phyloP scores from a whole-genome alignment of 352 stramenopile species.

The Phytophthora pisi region DNA sequence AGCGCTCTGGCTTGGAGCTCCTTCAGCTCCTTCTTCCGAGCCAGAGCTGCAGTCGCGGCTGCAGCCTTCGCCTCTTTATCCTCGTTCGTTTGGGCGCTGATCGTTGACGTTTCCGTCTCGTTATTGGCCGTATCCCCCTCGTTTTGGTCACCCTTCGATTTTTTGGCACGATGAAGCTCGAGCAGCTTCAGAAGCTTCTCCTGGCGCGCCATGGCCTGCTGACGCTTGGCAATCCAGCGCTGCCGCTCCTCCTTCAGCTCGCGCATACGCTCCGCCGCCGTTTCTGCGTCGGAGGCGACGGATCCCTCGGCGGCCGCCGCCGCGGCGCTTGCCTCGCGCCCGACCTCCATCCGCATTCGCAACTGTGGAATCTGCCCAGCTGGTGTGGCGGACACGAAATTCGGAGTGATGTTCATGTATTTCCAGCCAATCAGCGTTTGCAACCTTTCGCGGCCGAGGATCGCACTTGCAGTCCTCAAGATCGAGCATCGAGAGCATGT shows the following conservation, averaged over 20 bases:
- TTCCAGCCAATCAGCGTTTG: constrained; percentile 32
- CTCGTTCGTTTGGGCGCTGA: not conserved
- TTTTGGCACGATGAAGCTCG: constrained; percentile 24
- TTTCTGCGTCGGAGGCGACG: constrained; percentile 10
- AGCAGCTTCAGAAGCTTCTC: constrained; percentile 38
- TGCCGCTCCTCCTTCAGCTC: constrained; percentile 21
- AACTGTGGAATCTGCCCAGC: constrained; percentile 1
- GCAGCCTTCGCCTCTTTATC: not conserved
- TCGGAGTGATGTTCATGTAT: constrained; percentile 4
- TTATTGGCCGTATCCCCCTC: constrained; percentile 11
- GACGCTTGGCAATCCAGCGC: constrained; percentile 33
- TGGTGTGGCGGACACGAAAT: constrained; percentile 11
- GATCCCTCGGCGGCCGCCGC: constrained; percentile 12
- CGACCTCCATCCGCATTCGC: constrained; percentile 15
- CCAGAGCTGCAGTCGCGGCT: not conserved
- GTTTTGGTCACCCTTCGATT: constrained; percentile 5
- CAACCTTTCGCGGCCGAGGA: constrained; percentile 37
- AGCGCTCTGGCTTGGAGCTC: constrained; percentile 38
- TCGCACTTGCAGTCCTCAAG: constrained; percentile 9
- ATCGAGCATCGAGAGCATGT: constrained; percentile 48
- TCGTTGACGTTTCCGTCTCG: not conserved
- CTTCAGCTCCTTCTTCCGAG: constrained; percentile 47
- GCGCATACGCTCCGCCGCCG: constrained; percentile 22
- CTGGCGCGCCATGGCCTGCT: constrained; percentile 34
- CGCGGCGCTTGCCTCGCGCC: constrained; percentile 9